A percentile compares a stretch with the other conserved stretches of the same genome.
Conservation (phyloP, 768 basidiomycete genomes). For the Scleroderma citrinum region DNA sequence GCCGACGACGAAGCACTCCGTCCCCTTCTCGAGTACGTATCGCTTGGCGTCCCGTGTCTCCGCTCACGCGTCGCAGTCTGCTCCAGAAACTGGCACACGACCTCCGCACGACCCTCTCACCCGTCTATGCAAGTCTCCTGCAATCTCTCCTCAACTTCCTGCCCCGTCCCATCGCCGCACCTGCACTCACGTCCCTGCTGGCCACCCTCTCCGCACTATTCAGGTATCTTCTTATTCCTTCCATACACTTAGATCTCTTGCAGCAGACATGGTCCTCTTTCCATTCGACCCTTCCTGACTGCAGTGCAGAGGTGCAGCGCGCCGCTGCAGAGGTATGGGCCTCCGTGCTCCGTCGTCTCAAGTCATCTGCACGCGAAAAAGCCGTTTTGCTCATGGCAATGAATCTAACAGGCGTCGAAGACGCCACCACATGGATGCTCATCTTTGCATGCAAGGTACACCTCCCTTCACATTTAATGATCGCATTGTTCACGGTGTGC, state of each 20-base stretch:
- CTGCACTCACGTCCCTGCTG: slow-evolving; percentile 56
- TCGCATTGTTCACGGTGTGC: background rate
- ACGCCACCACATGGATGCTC: slow-evolving; percentile 66
- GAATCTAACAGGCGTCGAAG: slow-evolving; percentile 47
- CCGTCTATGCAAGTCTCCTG: slow-evolving; percentile 54
- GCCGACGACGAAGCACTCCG: slow-evolving; percentile 70
- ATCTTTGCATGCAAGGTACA: slow-evolving; percentile 75
- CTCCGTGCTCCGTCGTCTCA: slow-evolving; percentile 65
- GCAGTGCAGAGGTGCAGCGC: slow-evolving; percentile 66
- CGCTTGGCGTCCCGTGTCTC: slow-evolving; percentile 4
- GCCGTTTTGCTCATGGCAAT: slow-evolving; percentile 52
- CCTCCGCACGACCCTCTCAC: slow-evolving; percentile 68
- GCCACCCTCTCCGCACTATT: slow-evolving; percentile 66
- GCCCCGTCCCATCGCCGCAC: slow-evolving; percentile 51
- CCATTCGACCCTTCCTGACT: slow-evolving; percentile 45
- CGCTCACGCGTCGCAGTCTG: slow-evolving; percentile 40
- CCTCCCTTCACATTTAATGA: background rate
- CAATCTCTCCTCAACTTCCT: slow-evolving; percentile 52
- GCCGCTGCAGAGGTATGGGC: slow-evolving; percentile 89
- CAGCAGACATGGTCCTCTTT: slow-evolving; percentile 58
- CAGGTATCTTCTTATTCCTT: slow-evolving; percentile 66
- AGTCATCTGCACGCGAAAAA: slow-evolving; percentile 48
- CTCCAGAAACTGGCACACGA: slow-evolving; percentile 77
- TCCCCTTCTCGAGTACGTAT: slow-evolving; percentile 69
- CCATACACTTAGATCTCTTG: slow-evolving; percentile 45